These are phyloP conservation scores for Fusarium anthophilum DNA, from an alignment of 2,329 filamentous ascomycete species.

Conservation along the genomic window DNA sequence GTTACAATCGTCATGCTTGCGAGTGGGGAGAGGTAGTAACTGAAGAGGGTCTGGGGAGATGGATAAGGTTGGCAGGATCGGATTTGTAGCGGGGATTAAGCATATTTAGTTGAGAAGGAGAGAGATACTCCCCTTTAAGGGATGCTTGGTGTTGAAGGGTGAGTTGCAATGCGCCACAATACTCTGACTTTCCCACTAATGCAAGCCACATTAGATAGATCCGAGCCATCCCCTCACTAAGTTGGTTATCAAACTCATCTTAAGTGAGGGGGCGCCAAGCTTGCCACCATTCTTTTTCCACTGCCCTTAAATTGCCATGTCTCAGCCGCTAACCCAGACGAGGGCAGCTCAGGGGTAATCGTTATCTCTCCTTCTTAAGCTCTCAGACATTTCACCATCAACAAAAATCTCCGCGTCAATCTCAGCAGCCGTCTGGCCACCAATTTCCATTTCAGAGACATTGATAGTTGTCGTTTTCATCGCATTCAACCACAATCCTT, in stretches of 20 bases:
- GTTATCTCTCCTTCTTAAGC: background rate
- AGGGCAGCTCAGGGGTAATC: background rate
- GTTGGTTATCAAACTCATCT: background rate
- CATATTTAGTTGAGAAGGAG: background rate
- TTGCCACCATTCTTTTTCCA: background rate
- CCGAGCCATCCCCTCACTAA: background rate
- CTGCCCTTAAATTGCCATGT: background rate
- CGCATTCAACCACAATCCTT: background rate
- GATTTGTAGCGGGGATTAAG: background rate
- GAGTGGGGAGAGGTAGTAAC: background rate
- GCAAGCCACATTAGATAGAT: too few relatives aligned
- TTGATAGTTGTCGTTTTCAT: background rate
- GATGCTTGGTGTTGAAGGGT: background rate
- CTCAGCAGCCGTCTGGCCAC: background rate
- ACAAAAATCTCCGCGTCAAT: background rate
- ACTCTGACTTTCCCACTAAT: background rate
- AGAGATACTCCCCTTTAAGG: background rate
- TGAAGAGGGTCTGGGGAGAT: background rate
- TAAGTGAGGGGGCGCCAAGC: background rate
- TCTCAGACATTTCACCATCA: background rate
- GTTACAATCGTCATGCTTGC: conserved; percentile 17
- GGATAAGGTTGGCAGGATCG: background rate
- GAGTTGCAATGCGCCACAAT: background rate
- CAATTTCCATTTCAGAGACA: background rate
- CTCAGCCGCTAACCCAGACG: background rate